Base-by-base conservation (phyloP, 257 asterid genomes). In the Gentiana dahurica region DNA sequence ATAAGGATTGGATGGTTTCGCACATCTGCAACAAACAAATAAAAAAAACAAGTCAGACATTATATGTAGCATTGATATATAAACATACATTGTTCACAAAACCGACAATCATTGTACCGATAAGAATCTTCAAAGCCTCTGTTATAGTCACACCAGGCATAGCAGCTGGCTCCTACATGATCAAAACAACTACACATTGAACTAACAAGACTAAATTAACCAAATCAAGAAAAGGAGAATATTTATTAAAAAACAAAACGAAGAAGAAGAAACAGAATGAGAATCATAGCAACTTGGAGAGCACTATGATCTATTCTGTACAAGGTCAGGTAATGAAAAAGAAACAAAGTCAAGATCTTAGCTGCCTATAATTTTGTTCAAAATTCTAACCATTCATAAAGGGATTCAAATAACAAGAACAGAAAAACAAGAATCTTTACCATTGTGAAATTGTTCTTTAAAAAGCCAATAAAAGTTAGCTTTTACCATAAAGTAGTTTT, bases 1-100 rank as follows among this genome's bases (percentile, higher is more conserved):
- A 77, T 77, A 59, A 77, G 68, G 53, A 73, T 50, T 13, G 83
- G 83, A 61, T 77, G 83, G 48, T 77, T 77, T 51, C 83, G 52
- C 55, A 73, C 83, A 38, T 77, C 83, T 77, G 62, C 53, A 64
- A 64, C 12, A 38, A 24, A 51, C 3, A 41, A 41, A 7, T 33
- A 39, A 39, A 54, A 12, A 11, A 3, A 41, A 59, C 24, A 24
- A n/a, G 44, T 67, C 24, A 65, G 59, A 46, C 52, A 52, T 60
- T 34, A 46, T 0, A 48, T 4, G 6, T 1, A 33, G 13, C 0
- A 12, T 4, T 36, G 8, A 13, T 6, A 33, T 3, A 13, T 49
- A 10, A 44, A 12, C 34, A 39, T 5, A 8, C 2, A 13, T 43
- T 53, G 48, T 60, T 41, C 35, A 44, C 0, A 12, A 8, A 48